phyloP scores from a whole-genome alignment of 768 basidiomycete species.

The Phanerochaete carnosa region DNA sequence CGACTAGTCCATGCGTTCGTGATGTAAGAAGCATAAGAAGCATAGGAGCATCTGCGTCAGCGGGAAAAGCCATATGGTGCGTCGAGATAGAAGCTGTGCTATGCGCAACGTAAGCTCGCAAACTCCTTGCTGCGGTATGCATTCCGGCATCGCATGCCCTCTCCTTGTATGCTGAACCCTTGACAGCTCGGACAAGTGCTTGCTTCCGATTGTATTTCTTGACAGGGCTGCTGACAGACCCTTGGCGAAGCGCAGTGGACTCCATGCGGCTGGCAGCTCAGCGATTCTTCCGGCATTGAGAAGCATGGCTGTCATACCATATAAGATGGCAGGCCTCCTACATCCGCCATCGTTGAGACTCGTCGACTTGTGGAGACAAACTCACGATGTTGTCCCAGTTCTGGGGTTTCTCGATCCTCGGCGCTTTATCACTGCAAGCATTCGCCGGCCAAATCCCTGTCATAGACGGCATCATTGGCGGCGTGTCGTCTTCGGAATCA shows the following conservation, averaged over 20 bases:
- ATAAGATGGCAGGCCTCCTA: not conserved
- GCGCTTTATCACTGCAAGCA: constrained; percentile 6
- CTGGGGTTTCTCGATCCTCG: not conserved
- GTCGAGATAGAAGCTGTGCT: constrained; percentile 2
- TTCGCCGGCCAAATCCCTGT: constrained; percentile 42
- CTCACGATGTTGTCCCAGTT: not conserved
- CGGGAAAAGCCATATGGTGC: not conserved
- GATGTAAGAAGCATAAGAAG: not conserved
- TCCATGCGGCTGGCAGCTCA: not conserved
- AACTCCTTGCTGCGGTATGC: not conserved
- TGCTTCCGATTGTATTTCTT: not conserved
- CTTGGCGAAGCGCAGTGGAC: not conserved
- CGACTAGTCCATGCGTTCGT: not conserved
- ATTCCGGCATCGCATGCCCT: not conserved
- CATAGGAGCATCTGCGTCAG: not conserved
- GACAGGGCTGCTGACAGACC: not conserved
- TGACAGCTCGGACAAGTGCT: not conserved
- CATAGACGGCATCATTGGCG: constrained; percentile 49
- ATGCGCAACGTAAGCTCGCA: not conserved
- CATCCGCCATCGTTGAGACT: not conserved
- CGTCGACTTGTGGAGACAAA: not conserved
- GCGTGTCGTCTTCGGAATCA: constrained; percentile 28
- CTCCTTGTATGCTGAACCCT: not conserved
- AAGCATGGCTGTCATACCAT: not conserved
- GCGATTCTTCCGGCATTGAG: not conserved